These are phyloP conservation scores for Naematelia encephala DNA, from an alignment of 768 basidiomycete genomes.

Conservation along the genomic window DNA sequence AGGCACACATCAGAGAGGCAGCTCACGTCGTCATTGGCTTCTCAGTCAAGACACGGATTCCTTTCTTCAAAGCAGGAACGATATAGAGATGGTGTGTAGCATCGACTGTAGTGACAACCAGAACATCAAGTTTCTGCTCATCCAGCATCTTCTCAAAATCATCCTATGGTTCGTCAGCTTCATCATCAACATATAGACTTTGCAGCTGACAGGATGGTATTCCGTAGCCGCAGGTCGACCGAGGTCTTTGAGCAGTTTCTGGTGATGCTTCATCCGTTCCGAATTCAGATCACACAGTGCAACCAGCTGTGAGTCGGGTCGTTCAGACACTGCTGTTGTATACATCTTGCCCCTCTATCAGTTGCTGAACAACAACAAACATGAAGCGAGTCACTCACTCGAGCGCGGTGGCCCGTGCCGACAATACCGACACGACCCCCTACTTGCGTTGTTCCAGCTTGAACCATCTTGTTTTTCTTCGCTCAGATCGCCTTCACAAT, in stretches of 20 bases:
- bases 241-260: conserved; percentile 52
- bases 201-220: conserved; percentile 6
- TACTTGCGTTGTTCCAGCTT: conserved; percentile 14
- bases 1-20: neutral
- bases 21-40: conserved; percentile 58
- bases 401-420: conserved; percentile 38
- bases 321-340: conserved; percentile 55
- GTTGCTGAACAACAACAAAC: neutral
- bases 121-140: conserved; percentile 55
- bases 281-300: conserved; percentile 57
- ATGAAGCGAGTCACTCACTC: conserved; percentile 18
- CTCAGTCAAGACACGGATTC: conserved; percentile 56
- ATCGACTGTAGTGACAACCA: conserved; percentile 58
- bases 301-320: conserved; percentile 54
- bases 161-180: conserved; percentile 53
- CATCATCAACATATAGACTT: neutral
- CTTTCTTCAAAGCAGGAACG: conserved; percentile 49
- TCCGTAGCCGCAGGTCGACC: conserved; percentile 47
- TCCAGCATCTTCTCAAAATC: conserved; percentile 56
- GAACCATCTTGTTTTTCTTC: neutral
- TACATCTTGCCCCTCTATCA: conserved; percentile 53
- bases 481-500: too few species aligned
- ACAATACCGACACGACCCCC: conserved; percentile 34
- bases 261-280: conserved; percentile 56
- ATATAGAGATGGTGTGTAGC: conserved; percentile 57